Percentiles rank a stretch among this genome's conserved stretches.
phyloP scores from a whole-genome alignment of 2,329 filamentous ascomycete genomes.

The Seiridium cupressi region DNA sequence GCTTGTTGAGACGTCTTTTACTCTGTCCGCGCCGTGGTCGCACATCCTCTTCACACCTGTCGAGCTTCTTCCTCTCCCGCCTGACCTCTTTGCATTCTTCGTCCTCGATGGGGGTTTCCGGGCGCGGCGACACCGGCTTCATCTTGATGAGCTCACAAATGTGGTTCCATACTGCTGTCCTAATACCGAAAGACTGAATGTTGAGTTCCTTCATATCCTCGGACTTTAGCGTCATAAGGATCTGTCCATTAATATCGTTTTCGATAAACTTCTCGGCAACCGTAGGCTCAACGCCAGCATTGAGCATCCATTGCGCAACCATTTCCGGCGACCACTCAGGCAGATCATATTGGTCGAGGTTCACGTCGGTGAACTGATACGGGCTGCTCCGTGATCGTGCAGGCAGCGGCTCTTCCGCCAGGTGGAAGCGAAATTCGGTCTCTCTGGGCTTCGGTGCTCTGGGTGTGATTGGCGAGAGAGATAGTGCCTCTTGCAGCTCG shows the following conservation, averaged over 20 bases:
- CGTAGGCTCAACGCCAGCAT: slow-evolving; percentile 73
- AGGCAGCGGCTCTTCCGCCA: slow-evolving; percentile 35
- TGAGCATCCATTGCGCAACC: slow-evolving; percentile 84
- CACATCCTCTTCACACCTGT: slow-evolving; percentile 22
- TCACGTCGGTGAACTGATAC: slow-evolving; percentile 54
- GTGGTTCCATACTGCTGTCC: slow-evolving; percentile 77
- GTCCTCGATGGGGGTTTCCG: slow-evolving; percentile 62
- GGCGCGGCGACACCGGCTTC: slow-evolving; percentile 47
- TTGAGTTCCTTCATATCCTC: slow-evolving; percentile 82
- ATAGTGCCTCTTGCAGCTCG: slow-evolving; percentile 54
- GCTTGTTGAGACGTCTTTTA: slow-evolving; percentile 28
- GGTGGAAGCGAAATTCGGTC: slow-evolving; percentile 32
- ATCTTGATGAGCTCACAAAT: slow-evolving; percentile 67
- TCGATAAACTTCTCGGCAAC: slow-evolving; percentile 82
- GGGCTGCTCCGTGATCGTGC: slow-evolving; percentile 34
- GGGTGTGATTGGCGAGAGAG: slow-evolving; percentile 72
- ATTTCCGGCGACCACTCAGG: slow-evolving; percentile 70
- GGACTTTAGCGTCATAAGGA: slow-evolving; percentile 87
- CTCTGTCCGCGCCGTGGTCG: slow-evolving; percentile 30
- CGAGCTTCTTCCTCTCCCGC: slow-evolving; percentile 41
- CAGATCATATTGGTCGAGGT: slow-evolving; percentile 59
- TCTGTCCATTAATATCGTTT: slow-evolving; percentile 88
- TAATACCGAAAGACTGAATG: slow-evolving; percentile 78
- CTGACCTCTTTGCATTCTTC: slow-evolving; percentile 49
- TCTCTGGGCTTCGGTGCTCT: slow-evolving; percentile 48